phyloP scores from a whole-genome alignment of 2,329 filamentous ascomycete species.

The Fusarium brachygibbosum region DNA sequence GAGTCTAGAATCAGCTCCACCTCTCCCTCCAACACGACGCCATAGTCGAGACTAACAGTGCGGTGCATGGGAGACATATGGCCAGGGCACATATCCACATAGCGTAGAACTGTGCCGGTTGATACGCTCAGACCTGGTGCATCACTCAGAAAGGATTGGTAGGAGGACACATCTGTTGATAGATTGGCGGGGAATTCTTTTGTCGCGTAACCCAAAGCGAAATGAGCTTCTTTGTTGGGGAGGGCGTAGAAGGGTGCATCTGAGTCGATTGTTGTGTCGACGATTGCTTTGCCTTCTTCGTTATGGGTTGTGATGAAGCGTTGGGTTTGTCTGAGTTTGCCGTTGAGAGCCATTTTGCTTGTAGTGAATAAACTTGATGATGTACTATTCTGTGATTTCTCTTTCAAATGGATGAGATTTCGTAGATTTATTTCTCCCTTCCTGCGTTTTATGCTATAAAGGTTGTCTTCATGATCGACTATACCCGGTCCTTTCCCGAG shows the following conservation, averaged over 20 bases:
- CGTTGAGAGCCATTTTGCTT: slow-evolving; percentile 28
- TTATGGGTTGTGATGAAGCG: slow-evolving; percentile 49
- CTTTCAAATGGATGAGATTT: too few relatives aligned
- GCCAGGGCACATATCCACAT: slow-evolving; percentile 62
- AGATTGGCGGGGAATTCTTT: slow-evolving; percentile 40
- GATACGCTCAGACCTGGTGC: slow-evolving; percentile 50
- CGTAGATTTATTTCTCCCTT: too few relatives aligned
- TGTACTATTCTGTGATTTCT: too few relatives aligned
- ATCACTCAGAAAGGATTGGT: slow-evolving; percentile 33
- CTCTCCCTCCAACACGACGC: slow-evolving; percentile 66
- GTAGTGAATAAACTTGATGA: too few relatives aligned
- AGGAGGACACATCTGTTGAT: slow-evolving; percentile 44
- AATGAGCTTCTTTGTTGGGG: slow-evolving; percentile 34
- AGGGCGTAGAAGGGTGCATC: slow-evolving; percentile 43
- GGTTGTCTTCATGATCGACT: not conserved
- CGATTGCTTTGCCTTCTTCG: slow-evolving; percentile 44
- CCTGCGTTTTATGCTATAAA: not conserved
- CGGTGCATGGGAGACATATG: slow-evolving; percentile 54
- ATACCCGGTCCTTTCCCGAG: not conserved
- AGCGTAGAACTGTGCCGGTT: slow-evolving; percentile 60
- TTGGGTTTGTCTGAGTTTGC: slow-evolving; percentile 41
- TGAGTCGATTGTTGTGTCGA: slow-evolving; percentile 34
- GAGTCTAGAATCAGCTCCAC: slow-evolving; percentile 67
- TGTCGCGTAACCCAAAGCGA: slow-evolving; percentile 49
- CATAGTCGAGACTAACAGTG: slow-evolving; percentile 68